Evolutionary conservation across 202 grass and related monocot genomes (phyloP).

Genomic region (Bolboschoenoplectus hybrid): DNA sequence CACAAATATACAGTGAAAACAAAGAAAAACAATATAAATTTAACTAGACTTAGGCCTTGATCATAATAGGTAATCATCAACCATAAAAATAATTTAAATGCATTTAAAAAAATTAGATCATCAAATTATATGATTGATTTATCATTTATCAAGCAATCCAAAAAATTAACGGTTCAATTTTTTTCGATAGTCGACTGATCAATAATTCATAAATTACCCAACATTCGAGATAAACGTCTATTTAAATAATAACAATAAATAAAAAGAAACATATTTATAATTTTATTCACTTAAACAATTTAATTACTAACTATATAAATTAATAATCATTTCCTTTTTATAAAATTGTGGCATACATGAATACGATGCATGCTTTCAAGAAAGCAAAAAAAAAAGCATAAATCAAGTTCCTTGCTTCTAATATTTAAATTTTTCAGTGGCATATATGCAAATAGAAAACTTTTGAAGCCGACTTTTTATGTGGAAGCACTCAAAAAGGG

Average conservation of each 20-base stretch:
- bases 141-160: no score
- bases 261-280: not conserved
- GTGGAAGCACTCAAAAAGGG: not conserved
- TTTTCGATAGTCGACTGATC: no score
- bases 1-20: not conserved
- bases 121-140: no score
- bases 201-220: not conserved
- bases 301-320: not conserved
- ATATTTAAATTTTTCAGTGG: not conserved
- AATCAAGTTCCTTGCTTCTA: not conserved
- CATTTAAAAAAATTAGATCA: no score
- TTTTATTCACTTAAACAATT: not conserved
- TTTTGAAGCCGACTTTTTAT: not conserved
- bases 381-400: not conserved
- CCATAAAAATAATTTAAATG: no score
- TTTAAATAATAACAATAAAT: not conserved
- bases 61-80: no score
- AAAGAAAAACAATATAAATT: not conserved
- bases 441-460: constrained; percentile 13
- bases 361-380: no score
- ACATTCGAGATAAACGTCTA: not conserved
- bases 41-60: no score
- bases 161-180: no score
- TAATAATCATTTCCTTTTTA: not conserved
- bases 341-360: not conserved